phyloP scores from a whole-genome alignment of 108 stramenopile species.

The Nannochloropsis gaditana region DNA sequence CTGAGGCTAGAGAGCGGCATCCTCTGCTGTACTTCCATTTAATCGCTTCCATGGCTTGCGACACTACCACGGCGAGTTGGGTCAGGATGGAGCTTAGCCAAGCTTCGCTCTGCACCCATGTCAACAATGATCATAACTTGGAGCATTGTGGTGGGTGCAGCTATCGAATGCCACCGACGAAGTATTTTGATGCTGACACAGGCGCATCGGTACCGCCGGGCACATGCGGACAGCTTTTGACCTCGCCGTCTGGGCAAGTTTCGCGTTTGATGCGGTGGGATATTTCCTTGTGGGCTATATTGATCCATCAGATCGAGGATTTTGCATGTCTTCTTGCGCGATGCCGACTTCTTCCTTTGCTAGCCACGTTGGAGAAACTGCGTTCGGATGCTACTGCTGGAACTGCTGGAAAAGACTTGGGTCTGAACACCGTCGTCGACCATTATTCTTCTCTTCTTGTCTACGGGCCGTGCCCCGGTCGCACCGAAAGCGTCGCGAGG shows the following conservation, averaged over 20 bases:
- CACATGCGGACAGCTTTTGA: not conserved
- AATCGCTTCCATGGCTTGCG: slow-evolving; percentile 13
- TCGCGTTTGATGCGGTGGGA: not conserved
- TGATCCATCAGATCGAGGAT: not conserved
- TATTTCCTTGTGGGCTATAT: not conserved
- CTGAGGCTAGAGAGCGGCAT: not conserved
- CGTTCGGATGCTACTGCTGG: not conserved
- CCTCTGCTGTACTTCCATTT: not conserved
- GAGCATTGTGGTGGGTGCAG: slow-evolving; percentile 7
- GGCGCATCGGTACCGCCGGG: not conserved
- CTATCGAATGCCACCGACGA: not conserved
- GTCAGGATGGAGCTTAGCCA: not conserved
- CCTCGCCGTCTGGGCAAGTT: not conserved
- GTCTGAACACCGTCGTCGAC: not conserved
- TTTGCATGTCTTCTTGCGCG: not conserved
- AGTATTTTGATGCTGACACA: not conserved
- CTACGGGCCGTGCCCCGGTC: not conserved
- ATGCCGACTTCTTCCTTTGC: not conserved
- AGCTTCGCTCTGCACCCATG: slow-evolving; percentile 13
- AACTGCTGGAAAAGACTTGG: not conserved
- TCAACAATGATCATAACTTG: not conserved
- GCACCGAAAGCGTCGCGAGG: not conserved
- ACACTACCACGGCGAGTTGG: not conserved
- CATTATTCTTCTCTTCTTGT: not conserved
- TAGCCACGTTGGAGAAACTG: not conserved